phyloP scores from a whole-genome alignment of 352 stramenopile species.

The Thalassiosira delicatula region DNA sequence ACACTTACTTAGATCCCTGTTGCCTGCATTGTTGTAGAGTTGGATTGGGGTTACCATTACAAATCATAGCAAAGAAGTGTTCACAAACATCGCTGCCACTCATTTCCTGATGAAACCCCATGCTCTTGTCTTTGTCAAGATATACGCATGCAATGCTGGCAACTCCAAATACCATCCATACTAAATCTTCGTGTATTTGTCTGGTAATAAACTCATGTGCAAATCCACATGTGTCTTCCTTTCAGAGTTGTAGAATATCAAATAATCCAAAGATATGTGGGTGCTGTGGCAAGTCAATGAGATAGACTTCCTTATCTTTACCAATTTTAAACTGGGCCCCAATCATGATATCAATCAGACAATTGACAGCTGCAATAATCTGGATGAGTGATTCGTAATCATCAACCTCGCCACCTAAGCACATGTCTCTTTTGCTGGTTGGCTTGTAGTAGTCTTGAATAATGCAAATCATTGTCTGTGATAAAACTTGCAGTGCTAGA shows the following conservation, averaged over 20 bases:
- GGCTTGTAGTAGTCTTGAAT: conserved; percentile 4
- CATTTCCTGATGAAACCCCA: neutral
- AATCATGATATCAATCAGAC: conserved; percentile 34
- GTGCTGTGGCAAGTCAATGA: conserved; percentile 11
- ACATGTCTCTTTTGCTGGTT: too few species aligned
- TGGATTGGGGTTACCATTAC: conserved; percentile 23
- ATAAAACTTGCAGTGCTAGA: conserved; percentile 4
- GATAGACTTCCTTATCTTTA: conserved; percentile 3
- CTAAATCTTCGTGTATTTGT: conserved; percentile 6
- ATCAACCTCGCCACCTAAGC: neutral
- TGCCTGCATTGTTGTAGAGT: conserved; percentile 18
- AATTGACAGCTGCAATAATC: conserved; percentile 8
- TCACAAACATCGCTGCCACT: conserved; percentile 11
- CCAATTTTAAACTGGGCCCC: neutral
- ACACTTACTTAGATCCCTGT: too few species aligned
- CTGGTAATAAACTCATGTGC: neutral
- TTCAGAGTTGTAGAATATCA: conserved; percentile 10
- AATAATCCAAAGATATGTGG: conserved; percentile 19
- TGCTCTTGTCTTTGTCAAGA: neutral
- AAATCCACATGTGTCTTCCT: neutral
- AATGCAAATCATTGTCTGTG: conserved; percentile 29
- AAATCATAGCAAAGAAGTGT: conserved; percentile 13
- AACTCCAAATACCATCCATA: conserved; percentile 1
- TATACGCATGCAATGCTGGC: neutral
- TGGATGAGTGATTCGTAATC: conserved; percentile 22